Conservation (phyloP, 345 rosid species). For the Hirschfeldia incana region DNA sequence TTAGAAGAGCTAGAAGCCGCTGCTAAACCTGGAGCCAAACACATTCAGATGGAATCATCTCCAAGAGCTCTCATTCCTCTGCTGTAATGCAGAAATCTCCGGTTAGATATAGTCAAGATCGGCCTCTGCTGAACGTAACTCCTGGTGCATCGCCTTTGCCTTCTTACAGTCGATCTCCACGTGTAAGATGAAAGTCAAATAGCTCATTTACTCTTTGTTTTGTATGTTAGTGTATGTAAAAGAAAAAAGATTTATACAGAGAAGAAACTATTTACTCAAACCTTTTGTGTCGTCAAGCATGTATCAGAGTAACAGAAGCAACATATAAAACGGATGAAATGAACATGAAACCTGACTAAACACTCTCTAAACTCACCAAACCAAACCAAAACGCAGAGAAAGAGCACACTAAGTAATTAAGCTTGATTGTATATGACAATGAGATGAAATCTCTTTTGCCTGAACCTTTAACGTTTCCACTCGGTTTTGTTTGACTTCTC, state of each 20-base stretch:
- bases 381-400: constrained; percentile 20
- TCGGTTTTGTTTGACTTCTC: constrained; percentile 64
- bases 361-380: constrained; percentile 37
- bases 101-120: constrained; percentile 46
- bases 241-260: constrained; percentile 10
- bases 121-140: constrained; percentile 49
- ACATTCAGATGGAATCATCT: constrained; percentile 16
- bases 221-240: constrained; percentile 15
- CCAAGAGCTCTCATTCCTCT: constrained; percentile 35
- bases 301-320: constrained; percentile 24
- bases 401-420: constrained; percentile 14
- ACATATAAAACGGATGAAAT: constrained; percentile 19
- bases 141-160: constrained; percentile 68
- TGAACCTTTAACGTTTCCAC: constrained; percentile 69
- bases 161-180: constrained; percentile 55
- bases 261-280: constrained; percentile 36
- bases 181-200: constrained; percentile 36
- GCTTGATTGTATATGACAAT: constrained; percentile 15
- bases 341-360: constrained; percentile 13
- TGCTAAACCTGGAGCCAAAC: constrained; percentile 30
- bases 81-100: constrained; percentile 52
- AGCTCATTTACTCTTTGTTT: background rate
- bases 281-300: constrained; percentile 20
- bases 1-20: constrained; percentile 44
- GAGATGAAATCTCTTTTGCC: constrained; percentile 16